Evolutionary conservation across 75 land plant species (phyloP).

Genomic region (Cunninghamia lanceolata): DNA sequence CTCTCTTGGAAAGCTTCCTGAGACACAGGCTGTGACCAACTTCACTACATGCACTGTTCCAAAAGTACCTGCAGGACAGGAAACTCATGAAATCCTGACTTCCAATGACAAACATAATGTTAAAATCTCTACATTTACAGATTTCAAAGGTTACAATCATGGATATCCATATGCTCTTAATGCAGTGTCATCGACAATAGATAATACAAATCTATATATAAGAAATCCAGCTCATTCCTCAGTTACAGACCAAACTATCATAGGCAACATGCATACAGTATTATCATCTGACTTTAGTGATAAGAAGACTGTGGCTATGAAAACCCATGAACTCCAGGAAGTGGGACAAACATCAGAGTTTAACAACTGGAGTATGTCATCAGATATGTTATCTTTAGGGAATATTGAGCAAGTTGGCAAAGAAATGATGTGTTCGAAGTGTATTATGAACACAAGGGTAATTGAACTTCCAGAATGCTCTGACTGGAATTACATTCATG

Average conservation of each 20-base stretch:
- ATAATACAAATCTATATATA: neutral
- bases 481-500: neutral
- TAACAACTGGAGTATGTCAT: neutral
- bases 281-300: neutral
- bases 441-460: neutral
- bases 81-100: neutral
- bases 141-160: neutral
- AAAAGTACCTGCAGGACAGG: neutral
- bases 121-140: neutral
- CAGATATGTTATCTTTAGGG: slow-evolving; percentile 1
- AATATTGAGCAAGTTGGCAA: slow-evolving; percentile 1
- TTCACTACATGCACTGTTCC: slow-evolving; percentile 7
- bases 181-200: neutral
- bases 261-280: neutral
- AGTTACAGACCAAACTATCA: neutral
- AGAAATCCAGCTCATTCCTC: neutral
- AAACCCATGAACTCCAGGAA: neutral
- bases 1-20: slow-evolving; percentile 8
- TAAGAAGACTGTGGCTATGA: neutral
- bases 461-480: neutral
- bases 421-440: neutral
- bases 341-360: neutral
- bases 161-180: neutral
- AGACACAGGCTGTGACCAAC: neutral
- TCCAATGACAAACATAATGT: neutral